A percentile compares a stretch with the other conserved stretches of the same genome.
phyloP scores from a whole-genome alignment of 1,284 basidiomycete species.

The Melampsora americana region DNA sequence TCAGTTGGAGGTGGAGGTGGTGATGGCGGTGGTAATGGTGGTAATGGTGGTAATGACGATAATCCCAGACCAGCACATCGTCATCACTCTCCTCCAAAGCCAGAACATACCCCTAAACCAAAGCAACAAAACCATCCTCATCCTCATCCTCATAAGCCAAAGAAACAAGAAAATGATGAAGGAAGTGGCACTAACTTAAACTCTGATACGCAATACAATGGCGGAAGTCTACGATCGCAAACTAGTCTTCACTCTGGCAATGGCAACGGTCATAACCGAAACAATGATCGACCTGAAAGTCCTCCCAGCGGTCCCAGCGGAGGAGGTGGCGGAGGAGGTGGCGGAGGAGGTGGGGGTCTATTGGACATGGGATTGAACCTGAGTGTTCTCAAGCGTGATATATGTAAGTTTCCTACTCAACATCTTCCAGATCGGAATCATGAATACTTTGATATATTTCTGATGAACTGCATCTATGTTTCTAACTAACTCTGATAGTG shows the following conservation, averaged over 20 bases:
- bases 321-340: no score
- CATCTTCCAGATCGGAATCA: neutral
- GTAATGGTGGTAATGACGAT: neutral
- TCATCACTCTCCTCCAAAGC: conserved; percentile 6
- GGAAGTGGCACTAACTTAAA: neutral
- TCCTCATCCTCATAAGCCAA: neutral
- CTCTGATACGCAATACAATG: neutral
- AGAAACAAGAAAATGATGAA: neutral
- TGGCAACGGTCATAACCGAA: neutral
- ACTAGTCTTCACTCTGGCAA: neutral
- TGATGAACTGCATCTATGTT: neutral
- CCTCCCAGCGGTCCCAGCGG: no score
- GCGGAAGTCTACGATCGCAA: neutral
- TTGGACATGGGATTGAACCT: neutral
- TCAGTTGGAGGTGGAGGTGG: conserved; percentile 6
- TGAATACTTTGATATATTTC: neutral
- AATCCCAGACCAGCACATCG: neutral
- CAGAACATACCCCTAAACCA: conserved; percentile 1
- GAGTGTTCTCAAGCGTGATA: neutral
- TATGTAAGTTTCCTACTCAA: neutral
- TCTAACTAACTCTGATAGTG: neutral
- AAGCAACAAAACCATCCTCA: neutral
- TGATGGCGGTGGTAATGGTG: neutral
- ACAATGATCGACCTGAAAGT: neutral
- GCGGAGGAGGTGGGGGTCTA: neutral